Evolutionary conservation across 176 grass and related monocot genomes (phyloP), one percentile per base, ranked within the genome.

Genomic region (Oryza glumipatula): DNA sequence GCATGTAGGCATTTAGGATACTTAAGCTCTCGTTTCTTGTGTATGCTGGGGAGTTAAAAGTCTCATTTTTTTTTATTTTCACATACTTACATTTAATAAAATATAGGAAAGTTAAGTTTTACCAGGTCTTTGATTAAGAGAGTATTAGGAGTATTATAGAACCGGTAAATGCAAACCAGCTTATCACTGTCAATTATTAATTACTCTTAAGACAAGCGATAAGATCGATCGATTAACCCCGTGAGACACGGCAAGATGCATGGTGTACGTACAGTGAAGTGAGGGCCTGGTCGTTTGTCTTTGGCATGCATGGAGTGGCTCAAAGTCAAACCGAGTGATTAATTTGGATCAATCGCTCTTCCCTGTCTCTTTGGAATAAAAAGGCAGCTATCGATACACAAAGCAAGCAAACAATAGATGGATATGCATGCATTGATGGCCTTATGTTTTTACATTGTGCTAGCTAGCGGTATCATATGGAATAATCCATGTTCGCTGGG

Each of bases 401-500:
- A 22, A 58, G 12, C 48, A 60, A 30, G 35, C 75, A 60, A 23
- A 22, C 61, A 36, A 14, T 16, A 35, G 9, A 19, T 70, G 19
- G 24, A 61, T 61, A 41, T 61, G 11, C 17, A 19, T 7, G 3
- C 32, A 15, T 68, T 48, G 49, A 75, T 75, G 47, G 32, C 38
- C 68, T 49, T 51, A 15, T 47, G 17, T 76, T 76, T 82, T 76
- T 79, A n/a, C 56, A 39, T 54, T 8, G 38, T 73, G 56, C 5
- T 63, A 63, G 28, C 52, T 21, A 56, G 16, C 52, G 48, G 52
- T 17, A 56, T 77, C 49, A 72, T 38, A 22, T 64, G 51, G 79
- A 82, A 87, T 87, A 82, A 87, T 87, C 48, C 48, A 51, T 51
- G 3, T 13, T 49, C 56, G 36, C 63, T 16, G 19, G 76, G 39